Evolutionary conservation across 2,329 filamentous ascomycete species (phyloP).

Genomic region (Beauveria brongniartii): DNA sequence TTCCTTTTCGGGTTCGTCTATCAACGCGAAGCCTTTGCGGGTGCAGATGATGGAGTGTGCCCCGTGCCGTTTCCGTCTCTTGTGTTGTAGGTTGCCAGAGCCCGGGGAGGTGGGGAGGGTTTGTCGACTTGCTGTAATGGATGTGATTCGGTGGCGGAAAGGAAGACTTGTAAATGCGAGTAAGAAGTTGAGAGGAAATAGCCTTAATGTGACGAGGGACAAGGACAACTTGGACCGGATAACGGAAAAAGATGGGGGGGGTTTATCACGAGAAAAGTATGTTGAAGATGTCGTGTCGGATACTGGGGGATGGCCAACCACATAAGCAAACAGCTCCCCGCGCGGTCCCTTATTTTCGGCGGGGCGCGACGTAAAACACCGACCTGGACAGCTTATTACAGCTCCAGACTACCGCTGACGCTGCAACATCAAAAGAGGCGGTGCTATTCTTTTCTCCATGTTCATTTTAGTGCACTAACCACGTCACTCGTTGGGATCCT

Average conservation of each 20-base stretch:
- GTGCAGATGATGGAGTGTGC: background rate
- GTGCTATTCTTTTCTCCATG: background rate
- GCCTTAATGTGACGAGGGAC: background rate
- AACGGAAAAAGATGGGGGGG: too few relatives aligned
- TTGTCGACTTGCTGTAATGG: background rate
- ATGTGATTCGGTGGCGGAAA: too few relatives aligned
- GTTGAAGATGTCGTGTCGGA: too few relatives aligned
- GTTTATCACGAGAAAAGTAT: too few relatives aligned
- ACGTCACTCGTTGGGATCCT: background rate
- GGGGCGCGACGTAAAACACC: background rate
- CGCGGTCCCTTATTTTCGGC: background rate
- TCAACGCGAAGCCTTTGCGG: too few relatives aligned
- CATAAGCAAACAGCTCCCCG: background rate
- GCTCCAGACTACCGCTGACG: background rate
- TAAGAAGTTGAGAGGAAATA: too few relatives aligned
- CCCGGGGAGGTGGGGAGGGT: too few relatives aligned
- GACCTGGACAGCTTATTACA: background rate
- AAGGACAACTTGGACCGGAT: too few relatives aligned
- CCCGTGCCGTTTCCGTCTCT: too few relatives aligned
- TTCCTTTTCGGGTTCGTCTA: too few relatives aligned
- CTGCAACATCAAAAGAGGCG: background rate
- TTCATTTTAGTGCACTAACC: background rate
- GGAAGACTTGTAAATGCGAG: too few relatives aligned
- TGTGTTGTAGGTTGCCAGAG: background rate
- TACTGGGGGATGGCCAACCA: too few relatives aligned